Evolutionary conservation across 331 rosid genomes (phyloP).

Genomic region (Prunus yedoensis): DNA sequence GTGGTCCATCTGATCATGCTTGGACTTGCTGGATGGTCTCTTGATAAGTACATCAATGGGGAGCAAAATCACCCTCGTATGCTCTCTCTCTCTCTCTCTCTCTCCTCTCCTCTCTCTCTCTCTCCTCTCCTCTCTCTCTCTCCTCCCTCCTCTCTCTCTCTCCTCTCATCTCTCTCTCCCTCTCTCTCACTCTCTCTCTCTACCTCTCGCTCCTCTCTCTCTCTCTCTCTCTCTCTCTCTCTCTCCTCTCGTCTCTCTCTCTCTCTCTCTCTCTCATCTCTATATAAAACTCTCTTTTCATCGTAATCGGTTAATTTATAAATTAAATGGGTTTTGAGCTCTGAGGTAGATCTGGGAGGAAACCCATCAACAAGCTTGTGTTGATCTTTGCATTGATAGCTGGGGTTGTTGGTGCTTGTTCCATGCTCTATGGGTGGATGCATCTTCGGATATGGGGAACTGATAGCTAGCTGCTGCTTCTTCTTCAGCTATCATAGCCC

Average conservation of each 20-base stretch:
- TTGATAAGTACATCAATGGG: conserved; percentile 42
- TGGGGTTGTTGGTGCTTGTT: conserved; percentile 34
- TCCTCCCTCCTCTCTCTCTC: no score
- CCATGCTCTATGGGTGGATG: conserved; percentile 31
- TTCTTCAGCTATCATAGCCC: no score
- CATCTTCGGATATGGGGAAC: conserved; percentile 61
- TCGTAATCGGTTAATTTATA: no score
- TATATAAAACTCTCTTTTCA: no score
- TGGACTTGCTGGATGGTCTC: conserved; percentile 46
- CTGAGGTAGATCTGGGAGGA: conserved; percentile 36
- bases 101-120: no score
- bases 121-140: no score
- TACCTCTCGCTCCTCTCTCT: no score
- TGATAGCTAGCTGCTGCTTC: conserved; percentile 78
- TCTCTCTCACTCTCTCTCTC: no score
- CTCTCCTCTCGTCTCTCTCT: no score
- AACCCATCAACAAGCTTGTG: conserved; percentile 42
- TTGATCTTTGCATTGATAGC: conserved; percentile 39
- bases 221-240: no score
- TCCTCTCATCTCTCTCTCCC: no score
- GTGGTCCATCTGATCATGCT: conserved; percentile 32
- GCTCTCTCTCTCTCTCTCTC: background rate
- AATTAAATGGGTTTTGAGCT: background rate
- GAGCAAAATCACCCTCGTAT: conserved; percentile 44
- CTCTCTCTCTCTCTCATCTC: background rate